Evolutionary conservation across 352 stramenopile species (phyloP).

Genomic region (Plasmopara halstedii): DNA sequence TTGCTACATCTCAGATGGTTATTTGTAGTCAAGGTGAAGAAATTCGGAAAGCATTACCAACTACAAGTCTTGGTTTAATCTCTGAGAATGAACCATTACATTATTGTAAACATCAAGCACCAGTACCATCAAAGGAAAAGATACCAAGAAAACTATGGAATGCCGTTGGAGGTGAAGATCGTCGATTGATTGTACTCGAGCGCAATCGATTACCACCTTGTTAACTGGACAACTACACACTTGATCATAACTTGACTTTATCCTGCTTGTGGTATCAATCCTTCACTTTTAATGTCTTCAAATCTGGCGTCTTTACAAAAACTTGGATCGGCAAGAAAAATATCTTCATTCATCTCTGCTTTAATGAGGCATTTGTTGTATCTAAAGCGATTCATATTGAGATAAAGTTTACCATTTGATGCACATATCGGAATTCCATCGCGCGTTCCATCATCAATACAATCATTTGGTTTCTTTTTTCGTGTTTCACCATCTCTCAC

Average conservation of each 20-base stretch:
- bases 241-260: too few species aligned
- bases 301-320: too few species aligned
- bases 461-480: constrained; percentile 18
- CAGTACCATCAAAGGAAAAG: constrained; percentile 44
- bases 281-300: too few species aligned
- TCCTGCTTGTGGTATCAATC: too few species aligned
- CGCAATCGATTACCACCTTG: constrained; percentile 39
- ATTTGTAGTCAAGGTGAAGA: background rate
- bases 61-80: constrained; percentile 11
- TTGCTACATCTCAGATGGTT: background rate
- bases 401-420: constrained; percentile 43
- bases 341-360: constrained; percentile 15
- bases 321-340: too few species aligned
- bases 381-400: constrained; percentile 38
- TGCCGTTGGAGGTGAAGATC: constrained; percentile 64
- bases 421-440: constrained; percentile 35
- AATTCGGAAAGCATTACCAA: background rate
- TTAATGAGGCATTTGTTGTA: constrained; percentile 46
- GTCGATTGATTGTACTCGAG: constrained; percentile 58
- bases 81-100: constrained; percentile 19
- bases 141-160: constrained; percentile 73
- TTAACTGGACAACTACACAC: too few species aligned
- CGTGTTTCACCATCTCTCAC: constrained; percentile 8
- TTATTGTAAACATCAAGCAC: constrained; percentile 55
- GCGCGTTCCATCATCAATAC: constrained; percentile 30